These are phyloP conservation scores for Calonectria pteridis DNA, from an alignment of 2,329 filamentous ascomycete species.

Conservation along the genomic window DNA sequence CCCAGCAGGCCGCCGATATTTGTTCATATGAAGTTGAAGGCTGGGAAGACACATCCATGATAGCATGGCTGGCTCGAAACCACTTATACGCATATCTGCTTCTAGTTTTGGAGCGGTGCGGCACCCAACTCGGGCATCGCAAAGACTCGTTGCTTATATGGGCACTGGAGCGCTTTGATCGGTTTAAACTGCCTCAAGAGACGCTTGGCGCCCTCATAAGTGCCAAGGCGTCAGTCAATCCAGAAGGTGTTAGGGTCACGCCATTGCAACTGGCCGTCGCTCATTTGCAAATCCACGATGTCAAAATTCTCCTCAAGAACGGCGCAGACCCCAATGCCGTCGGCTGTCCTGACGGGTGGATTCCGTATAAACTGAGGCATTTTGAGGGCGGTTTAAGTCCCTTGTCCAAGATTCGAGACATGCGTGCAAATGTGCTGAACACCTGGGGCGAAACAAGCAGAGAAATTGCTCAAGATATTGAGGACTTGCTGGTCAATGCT, in stretches of 20 bases:
- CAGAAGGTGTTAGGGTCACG: background rate
- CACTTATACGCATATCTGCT: background rate
- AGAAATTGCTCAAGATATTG: background rate
- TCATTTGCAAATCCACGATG: background rate
- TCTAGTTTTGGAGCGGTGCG: background rate
- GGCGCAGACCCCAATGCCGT: background rate
- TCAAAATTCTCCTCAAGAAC: background rate
- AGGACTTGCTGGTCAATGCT: background rate
- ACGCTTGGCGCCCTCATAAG: background rate
- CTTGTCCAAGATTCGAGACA: background rate
- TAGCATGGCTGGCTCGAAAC: background rate
- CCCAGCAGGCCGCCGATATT: background rate
- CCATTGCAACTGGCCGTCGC: background rate
- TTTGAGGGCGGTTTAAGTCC: background rate
- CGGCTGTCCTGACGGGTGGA: background rate
- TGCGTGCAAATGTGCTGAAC: background rate
- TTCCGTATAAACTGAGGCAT: background rate
- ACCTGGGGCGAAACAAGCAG: no score
- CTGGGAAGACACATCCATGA: background rate
- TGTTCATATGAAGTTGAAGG: background rate
- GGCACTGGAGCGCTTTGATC: background rate
- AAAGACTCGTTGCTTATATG: background rate
- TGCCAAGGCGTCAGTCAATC: background rate
- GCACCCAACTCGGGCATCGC: background rate
- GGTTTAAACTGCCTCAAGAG: background rate